phyloP scores from a whole-genome alignment of 352 stramenopile genomes.

The Globisporangium rhizosaccharum region DNA sequence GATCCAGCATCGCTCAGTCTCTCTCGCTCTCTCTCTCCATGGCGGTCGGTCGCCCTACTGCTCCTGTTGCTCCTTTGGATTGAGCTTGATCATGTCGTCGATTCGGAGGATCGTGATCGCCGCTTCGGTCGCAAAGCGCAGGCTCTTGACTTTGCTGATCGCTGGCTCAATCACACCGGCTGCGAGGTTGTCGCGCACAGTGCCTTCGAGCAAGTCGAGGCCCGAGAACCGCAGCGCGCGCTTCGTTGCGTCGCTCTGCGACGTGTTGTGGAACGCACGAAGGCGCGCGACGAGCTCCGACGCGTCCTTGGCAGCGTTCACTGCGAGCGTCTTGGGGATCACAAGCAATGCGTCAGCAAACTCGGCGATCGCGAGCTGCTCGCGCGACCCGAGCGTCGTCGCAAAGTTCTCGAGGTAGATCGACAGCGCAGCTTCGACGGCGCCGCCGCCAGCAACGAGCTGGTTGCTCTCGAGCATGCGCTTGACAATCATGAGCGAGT shows the following conservation, averaged over 20 bases:
- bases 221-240: conserved; percentile 85
- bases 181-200: conserved; percentile 94
- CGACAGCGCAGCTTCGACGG: conserved; percentile 96
- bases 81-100: conserved; percentile 98
- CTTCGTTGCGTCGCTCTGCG: conserved; percentile 83
- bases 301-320: conserved; percentile 99
- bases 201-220: conserved; percentile 95
- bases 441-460: conserved; percentile 96
- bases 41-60: conserved; percentile 35
- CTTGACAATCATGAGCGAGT: conserved; percentile 99
- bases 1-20: background rate
- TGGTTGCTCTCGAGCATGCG: conserved; percentile 99
- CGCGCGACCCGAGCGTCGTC: conserved; percentile 93
- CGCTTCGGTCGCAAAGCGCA: conserved; percentile 98
- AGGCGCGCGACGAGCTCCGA: conserved; percentile 98
- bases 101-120: conserved; percentile 99
- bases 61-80: conserved; percentile 81
- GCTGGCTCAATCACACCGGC: conserved; percentile 98
- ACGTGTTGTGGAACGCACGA: conserved; percentile 94
- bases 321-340: conserved; percentile 95
- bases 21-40: conserved; percentile 8
- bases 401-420: conserved; percentile 99
- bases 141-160: conserved; percentile 99
- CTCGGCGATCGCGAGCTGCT: conserved; percentile 98
- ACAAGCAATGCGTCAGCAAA: conserved; percentile 90